Percentiles rank a stretch among this genome's conserved stretches.
These are phyloP conservation scores for Fusarium sp. DNA, from an alignment of 2,329 filamentous ascomycete genomes.

Conservation along the genomic window DNA sequence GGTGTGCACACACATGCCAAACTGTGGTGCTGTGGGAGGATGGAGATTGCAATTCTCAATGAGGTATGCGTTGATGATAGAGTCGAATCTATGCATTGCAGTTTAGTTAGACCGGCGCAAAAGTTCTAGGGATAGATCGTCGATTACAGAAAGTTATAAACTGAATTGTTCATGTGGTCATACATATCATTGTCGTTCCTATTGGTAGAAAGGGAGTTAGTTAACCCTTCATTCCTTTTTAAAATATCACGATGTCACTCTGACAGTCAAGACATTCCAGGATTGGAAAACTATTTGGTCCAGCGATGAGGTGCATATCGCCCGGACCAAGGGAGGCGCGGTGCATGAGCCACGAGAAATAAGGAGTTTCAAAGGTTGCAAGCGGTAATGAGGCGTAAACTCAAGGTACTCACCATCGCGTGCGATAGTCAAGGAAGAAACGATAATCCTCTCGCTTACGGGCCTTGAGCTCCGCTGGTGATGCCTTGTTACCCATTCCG, in stretches of 20 bases:
- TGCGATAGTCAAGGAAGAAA: conserved; percentile 84
- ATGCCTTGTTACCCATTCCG: conserved; percentile 35
- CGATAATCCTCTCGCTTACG: conserved; percentile 79
- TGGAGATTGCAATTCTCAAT: conserved; percentile 81
- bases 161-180: conserved; percentile 89
- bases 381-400: conserved; percentile 33
- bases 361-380: conserved; percentile 1
- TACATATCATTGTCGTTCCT: conserved; percentile 98
- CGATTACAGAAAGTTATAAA: conserved; percentile 81
- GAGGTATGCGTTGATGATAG: conserved; percentile 89
- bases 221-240: conserved; percentile 17
- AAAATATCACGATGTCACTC: conserved; percentile 10
- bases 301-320: neutral
- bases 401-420: conserved; percentile 89
- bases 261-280: conserved; percentile 16
- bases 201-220: conserved; percentile 34
- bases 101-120: conserved; percentile 11
- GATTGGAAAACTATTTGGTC: conserved; percentile 9
- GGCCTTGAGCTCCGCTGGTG: conserved; percentile 63
- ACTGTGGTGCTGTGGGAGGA: conserved; percentile 76
- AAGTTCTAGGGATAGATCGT: neutral
- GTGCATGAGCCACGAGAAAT: neutral
- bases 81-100: conserved; percentile 76
- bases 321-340: conserved; percentile 4
- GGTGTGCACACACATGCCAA: conserved; percentile 86